These are phyloP conservation scores for Monilinia polystroma DNA, from an alignment of 2,329 filamentous ascomycete genomes.

Conservation along the genomic window DNA sequence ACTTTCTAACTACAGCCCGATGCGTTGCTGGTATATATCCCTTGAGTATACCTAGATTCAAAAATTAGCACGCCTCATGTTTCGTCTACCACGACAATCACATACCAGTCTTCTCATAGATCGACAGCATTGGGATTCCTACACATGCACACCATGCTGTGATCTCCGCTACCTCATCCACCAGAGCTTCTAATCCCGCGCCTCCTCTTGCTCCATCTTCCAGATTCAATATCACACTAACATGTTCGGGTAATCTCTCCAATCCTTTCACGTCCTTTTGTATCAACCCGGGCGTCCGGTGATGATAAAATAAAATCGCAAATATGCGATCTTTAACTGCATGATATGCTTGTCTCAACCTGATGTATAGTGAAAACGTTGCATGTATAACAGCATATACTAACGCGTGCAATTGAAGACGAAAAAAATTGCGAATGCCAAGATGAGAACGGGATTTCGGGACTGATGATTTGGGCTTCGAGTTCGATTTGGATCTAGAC, in stretches of 20 bases:
- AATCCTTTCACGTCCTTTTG: conserved; percentile 78
- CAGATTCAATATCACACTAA: conserved; percentile 80
- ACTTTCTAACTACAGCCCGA: conserved; percentile 72
- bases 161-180: conserved; percentile 89
- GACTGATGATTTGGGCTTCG: conserved; percentile 29
- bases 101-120: conserved; percentile 90
- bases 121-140: conserved; percentile 80
- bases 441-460: conserved; percentile 43
- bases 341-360: conserved; percentile 76
- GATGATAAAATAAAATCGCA: conserved; percentile 88
- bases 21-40: conserved; percentile 84
- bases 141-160: conserved; percentile 90
- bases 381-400: conserved; percentile 71
- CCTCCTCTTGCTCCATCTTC: conserved; percentile 67
- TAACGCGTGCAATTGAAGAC: conserved; percentile 61
- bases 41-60: conserved; percentile 73
- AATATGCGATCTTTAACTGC: conserved; percentile 73
- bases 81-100: conserved; percentile 5
- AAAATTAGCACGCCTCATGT: conserved; percentile 23
- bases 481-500: conserved; percentile 30
- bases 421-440: conserved; percentile 61
- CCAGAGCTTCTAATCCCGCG: conserved; percentile 75
- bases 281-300: conserved; percentile 91
- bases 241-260: conserved; percentile 73
- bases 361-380: conserved; percentile 85